phyloP scores from a whole-genome alignment of 768 basidiomycete species.

The Kwoniella newhampshirensis region DNA sequence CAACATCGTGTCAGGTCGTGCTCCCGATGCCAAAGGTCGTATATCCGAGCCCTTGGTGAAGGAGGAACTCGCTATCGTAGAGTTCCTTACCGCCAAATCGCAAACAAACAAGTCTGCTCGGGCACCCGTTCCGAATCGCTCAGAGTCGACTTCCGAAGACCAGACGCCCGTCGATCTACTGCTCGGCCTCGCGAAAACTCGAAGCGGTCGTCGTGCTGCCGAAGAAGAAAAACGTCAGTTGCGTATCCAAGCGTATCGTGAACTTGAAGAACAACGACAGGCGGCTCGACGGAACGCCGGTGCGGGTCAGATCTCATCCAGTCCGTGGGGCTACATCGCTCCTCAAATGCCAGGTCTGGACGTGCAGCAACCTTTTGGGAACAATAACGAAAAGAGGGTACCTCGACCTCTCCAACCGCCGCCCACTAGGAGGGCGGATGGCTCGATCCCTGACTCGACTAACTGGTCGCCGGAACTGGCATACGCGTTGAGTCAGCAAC shows the following conservation, averaged over 20 bases:
- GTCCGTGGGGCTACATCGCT: conserved; percentile 50
- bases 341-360: conserved; percentile 51
- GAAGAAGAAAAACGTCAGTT: conserved; percentile 46
- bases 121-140: neutral
- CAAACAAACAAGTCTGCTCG: conserved; percentile 18
- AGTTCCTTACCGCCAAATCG: conserved; percentile 52
- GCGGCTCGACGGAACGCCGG: conserved; percentile 12
- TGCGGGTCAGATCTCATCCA: conserved; percentile 10
- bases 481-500: conserved; percentile 5
- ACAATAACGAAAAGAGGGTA: conserved; percentile 15
- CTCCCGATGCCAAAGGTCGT: conserved; percentile 49
- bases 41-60: conserved; percentile 53
- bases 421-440: conserved; percentile 16
- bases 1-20: conserved; percentile 52
- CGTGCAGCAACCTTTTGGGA: conserved; percentile 50
- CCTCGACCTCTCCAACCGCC: conserved; percentile 49
- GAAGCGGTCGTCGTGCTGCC: conserved; percentile 44
- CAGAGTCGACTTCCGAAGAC: conserved; percentile 18
- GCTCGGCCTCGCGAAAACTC: conserved; percentile 43
- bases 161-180: conserved; percentile 47
- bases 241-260: conserved; percentile 39
- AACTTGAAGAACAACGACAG: conserved; percentile 34
- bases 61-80: conserved; percentile 55
- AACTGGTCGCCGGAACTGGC: conserved; percentile 26
- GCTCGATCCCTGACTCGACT: conserved; percentile 18